Conservation (phyloP, 176 grass and related monocot genomes). For the Bromus sterilis region DNA sequence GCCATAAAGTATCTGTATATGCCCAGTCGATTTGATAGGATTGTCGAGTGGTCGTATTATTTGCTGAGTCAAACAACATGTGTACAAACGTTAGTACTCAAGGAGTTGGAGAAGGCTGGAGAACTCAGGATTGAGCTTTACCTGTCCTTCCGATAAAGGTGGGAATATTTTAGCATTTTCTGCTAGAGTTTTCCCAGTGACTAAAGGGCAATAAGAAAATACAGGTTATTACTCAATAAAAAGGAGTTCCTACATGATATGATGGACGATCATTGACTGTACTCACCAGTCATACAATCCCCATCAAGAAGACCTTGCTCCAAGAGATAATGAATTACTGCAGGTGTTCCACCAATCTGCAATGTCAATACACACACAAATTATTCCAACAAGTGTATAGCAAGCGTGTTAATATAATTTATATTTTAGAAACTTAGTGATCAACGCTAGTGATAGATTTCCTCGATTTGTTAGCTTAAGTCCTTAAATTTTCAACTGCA, state of each 20-base stretch:
- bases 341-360: conserved; percentile 93
- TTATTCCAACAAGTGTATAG: background rate
- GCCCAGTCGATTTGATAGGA: conserved; percentile 93
- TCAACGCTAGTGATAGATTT: background rate
- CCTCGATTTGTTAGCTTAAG: background rate
- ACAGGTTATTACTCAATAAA: background rate
- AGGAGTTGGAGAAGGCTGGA: background rate
- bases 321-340: conserved; percentile 84
- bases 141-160: conserved; percentile 76
- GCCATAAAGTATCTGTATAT: conserved; percentile 97
- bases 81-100: conserved; percentile 4
- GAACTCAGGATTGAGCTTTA: conserved; percentile 18
- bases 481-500: background rate
- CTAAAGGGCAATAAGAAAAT: conserved; percentile 26
- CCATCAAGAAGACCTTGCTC: conserved; percentile 87
- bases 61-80: conserved; percentile 41
- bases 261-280: background rate
- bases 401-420: background rate
- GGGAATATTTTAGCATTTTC: conserved; percentile 89
- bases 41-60: conserved; percentile 82
- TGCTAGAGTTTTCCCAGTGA: conserved; percentile 88
- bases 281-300: conserved; percentile 76
- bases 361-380: background rate
- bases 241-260: background rate
- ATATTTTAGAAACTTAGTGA: background rate